Conservation (phyloP, 257 asterid genomes). For the Solanum chilense region DNA sequence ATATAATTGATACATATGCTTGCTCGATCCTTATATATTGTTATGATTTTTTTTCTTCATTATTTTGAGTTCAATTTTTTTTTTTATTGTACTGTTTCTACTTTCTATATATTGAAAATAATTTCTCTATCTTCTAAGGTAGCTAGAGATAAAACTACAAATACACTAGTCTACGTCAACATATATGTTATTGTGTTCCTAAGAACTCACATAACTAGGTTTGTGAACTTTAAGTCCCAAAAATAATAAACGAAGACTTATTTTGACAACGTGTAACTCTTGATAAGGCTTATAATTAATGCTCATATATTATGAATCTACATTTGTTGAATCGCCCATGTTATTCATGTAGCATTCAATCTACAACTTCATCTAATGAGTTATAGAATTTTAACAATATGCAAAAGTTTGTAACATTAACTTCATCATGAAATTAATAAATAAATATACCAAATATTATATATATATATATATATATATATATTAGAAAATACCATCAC, state of each 20-base stretch:
- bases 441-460: background rate
- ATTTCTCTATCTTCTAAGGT: background rate
- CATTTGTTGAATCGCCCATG: background rate
- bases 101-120: background rate
- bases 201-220: background rate
- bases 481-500: background rate
- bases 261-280: background rate
- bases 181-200: background rate
- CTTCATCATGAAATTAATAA: background rate
- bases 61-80: background rate
- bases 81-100: background rate
- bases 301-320: background rate
- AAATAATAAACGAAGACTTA: background rate
- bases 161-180: background rate
- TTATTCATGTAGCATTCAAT: background rate
- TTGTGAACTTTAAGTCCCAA: background rate
- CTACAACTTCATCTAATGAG: background rate
- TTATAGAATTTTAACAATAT: background rate
- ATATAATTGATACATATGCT: background rate
- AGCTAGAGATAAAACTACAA: background rate
- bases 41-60: background rate
- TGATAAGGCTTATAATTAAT: background rate
- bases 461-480: background rate
- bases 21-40: background rate
- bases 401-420: background rate